Evolutionary conservation across 805 yeast genomes (phyloP).

Genomic region (Blastobotrys peoriensis): DNA sequence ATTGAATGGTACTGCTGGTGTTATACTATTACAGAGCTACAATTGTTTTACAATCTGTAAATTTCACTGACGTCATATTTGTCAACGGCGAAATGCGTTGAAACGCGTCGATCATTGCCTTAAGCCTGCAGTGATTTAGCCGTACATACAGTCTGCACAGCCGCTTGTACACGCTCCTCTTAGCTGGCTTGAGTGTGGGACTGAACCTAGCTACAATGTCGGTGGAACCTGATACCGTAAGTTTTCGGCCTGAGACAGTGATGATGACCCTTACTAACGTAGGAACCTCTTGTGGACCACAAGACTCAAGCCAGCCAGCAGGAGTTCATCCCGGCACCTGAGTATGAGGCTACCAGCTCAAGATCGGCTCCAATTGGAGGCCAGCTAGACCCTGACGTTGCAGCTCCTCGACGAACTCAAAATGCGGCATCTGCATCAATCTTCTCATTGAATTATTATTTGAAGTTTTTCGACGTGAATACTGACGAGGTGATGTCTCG

Average conservation of each 20-base stretch:
- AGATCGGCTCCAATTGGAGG: not conserved
- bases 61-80: too few species aligned
- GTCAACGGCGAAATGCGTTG: too few species aligned
- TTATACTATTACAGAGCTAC: too few species aligned
- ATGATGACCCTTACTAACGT: not conserved
- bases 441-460: conserved; percentile 53
- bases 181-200: too few species aligned
- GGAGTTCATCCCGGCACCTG: conserved; percentile 33
- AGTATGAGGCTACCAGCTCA: conserved; percentile 20
- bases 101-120: too few species aligned
- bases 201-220: conserved; percentile 11
- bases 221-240: conserved; percentile 9
- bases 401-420: not conserved
- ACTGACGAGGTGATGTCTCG: conserved; percentile 55
- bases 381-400: not conserved
- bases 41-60: too few species aligned
- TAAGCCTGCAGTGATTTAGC: too few species aligned
- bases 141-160: too few species aligned
- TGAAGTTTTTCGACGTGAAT: conserved; percentile 63
- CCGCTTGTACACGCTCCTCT: too few species aligned
- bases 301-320: conserved; percentile 21
- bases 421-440: conserved; percentile 36
- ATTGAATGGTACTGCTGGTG: too few species aligned
- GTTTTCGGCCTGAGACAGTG: not conserved
- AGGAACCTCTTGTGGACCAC: not conserved